Conservation (phyloP, 345 rosid genomes). For the Carallia pectinifolia region DNA sequence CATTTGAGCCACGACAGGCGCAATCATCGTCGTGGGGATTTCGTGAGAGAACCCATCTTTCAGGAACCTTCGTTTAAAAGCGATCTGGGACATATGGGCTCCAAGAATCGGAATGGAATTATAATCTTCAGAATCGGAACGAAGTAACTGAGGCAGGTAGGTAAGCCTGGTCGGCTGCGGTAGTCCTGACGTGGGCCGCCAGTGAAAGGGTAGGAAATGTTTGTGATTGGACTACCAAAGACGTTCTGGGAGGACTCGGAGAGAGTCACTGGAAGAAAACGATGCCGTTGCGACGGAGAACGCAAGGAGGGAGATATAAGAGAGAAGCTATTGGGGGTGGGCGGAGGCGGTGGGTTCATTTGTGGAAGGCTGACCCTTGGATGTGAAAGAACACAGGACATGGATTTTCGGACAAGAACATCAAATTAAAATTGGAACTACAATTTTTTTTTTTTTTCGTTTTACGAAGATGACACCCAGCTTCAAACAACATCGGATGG, state of each 20-base stretch:
- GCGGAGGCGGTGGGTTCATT: neutral
- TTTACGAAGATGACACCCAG: too few species aligned
- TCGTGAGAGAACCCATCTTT: conserved; percentile 34
- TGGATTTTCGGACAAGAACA: neutral
- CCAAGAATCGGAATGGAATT: conserved; percentile 8
- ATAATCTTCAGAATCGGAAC: conserved; percentile 8
- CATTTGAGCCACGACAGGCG: conserved; percentile 21
- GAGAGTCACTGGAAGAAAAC: neutral
- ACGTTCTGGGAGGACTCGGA: conserved; percentile 20
- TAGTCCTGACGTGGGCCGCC: conserved; percentile 40
- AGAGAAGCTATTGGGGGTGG: neutral
- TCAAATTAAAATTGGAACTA: neutral
- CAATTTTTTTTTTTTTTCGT: too few species aligned
- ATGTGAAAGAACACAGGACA: neutral
- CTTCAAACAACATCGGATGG: too few species aligned
- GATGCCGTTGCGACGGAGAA: neutral
- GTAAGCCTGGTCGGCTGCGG: conserved; percentile 45
- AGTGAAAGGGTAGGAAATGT: conserved; percentile 46
- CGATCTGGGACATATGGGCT: conserved; percentile 15
- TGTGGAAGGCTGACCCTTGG: neutral
- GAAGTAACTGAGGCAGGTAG: conserved; percentile 20
- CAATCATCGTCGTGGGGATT: conserved; percentile 28
- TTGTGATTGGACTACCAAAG: conserved; percentile 34
- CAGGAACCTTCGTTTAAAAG: conserved; percentile 28
- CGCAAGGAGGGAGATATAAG: neutral